A percentile compares a stretch with the other conserved stretches of the same genome.
phyloP scores from a whole-genome alignment of 2,329 filamentous ascomycete genomes.

The Aspergillus piperis region DNA sequence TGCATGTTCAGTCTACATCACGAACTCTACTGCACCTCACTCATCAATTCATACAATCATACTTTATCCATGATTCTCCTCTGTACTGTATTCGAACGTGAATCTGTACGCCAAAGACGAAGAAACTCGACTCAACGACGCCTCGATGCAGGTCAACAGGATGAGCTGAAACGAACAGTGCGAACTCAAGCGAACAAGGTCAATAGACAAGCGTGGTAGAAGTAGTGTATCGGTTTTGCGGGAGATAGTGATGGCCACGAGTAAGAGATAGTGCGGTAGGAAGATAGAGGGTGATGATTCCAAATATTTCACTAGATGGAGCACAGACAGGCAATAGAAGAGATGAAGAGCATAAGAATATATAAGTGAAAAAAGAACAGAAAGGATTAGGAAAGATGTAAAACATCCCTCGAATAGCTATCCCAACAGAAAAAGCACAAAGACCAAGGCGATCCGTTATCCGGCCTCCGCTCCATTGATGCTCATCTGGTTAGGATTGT shows the following conservation, averaged over 20 bases:
- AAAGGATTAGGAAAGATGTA: slow-evolving; percentile 8
- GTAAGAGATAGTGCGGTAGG: neutral
- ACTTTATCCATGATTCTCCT: slow-evolving; percentile 9
- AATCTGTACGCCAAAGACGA: slow-evolving; percentile 18
- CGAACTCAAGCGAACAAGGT: slow-evolving; percentile 13
- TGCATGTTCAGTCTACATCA: too few species aligned
- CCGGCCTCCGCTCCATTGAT: slow-evolving; percentile 34
- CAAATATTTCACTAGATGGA: slow-evolving; percentile 5
- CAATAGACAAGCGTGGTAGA: slow-evolving; percentile 1
- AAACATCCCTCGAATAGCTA: neutral
- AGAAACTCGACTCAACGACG: slow-evolving; percentile 21
- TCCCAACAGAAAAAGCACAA: slow-evolving; percentile 15
- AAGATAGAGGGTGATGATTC: neutral
- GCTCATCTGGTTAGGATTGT: slow-evolving; percentile 36
- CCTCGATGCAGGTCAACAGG: slow-evolving; percentile 21
- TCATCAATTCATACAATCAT: neutral
- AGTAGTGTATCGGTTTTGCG: slow-evolving; percentile 10
- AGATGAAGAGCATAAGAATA: slow-evolving; percentile 7
- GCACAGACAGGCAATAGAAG: slow-evolving; percentile 2
- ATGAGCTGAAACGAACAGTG: slow-evolving; percentile 8
- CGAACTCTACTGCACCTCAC: neutral
- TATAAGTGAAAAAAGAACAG: slow-evolving; percentile 10
- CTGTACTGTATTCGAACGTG: slow-evolving; percentile 15
- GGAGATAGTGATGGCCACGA: neutral
- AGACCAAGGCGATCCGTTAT: slow-evolving; percentile 6